These are phyloP conservation scores for Tephrocybe rancida DNA, from an alignment of 768 basidiomycete species.

Conservation along the genomic window DNA sequence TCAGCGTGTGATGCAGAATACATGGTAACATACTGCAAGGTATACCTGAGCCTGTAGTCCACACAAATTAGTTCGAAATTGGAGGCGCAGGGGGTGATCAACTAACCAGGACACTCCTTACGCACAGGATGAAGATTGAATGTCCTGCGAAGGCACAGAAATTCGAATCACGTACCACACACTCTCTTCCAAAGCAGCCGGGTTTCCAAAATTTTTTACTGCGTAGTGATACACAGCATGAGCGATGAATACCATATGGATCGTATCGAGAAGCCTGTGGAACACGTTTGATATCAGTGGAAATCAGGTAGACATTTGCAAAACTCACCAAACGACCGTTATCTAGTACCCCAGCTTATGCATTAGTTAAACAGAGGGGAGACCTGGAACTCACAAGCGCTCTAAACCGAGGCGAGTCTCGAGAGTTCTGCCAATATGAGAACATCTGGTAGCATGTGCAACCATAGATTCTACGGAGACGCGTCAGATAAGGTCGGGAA, in stretches of 20 bases:
- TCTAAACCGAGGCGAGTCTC: background rate
- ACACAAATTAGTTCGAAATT: background rate
- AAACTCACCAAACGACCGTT: background rate
- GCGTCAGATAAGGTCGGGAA: background rate
- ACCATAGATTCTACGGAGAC: background rate
- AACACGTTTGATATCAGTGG: background rate
- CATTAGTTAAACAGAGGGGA: background rate
- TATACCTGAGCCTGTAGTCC: background rate
- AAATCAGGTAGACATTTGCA: background rate
- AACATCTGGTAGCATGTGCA: background rate
- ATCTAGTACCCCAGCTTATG: background rate
- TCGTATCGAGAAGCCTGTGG: background rate
- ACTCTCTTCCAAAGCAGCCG: background rate
- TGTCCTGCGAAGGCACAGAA: background rate
- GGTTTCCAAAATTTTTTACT: background rate
- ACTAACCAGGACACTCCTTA: background rate
- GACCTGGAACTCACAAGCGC: background rate
- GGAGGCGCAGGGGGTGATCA: background rate
- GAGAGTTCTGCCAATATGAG: background rate
- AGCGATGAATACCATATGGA: background rate
- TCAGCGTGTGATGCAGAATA: no score
- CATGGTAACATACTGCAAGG: background rate
- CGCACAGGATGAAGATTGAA: background rate
- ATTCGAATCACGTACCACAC: background rate
- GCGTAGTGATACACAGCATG: conserved; percentile 1